Evolutionary conservation across 768 basidiomycete species (phyloP).

Genomic region (Tremella mesenterica): DNA sequence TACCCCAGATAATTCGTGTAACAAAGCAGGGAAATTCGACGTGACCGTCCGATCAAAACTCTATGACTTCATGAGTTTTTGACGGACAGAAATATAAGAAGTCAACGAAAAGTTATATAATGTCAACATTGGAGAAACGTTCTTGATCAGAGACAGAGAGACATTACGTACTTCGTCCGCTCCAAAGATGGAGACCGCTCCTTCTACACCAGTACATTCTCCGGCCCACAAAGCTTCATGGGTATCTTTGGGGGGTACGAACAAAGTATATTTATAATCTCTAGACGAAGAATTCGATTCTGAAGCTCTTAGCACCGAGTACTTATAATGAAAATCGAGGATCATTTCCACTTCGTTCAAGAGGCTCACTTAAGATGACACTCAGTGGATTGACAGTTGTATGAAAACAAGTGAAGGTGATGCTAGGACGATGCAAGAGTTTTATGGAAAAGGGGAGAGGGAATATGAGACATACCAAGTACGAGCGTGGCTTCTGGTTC

Average conservation of each 20-base stretch:
- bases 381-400: too few relatives aligned
- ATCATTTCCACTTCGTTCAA: too few relatives aligned
- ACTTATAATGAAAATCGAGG: not conserved
- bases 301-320: too few relatives aligned
- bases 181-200: slow-evolving; percentile 60
- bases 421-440: too few relatives aligned
- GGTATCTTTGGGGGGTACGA: slow-evolving; percentile 64
- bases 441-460: not conserved
- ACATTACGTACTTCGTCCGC: slow-evolving; percentile 58
- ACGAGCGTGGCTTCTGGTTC: slow-evolving; percentile 86
- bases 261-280: slow-evolving; percentile 81
- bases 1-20: slow-evolving; percentile 18
- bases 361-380: too few relatives aligned
- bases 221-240: slow-evolving; percentile 89
- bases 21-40: slow-evolving; percentile 43
- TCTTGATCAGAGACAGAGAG: not conserved
- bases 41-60: too few relatives aligned
- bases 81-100: too few relatives aligned
- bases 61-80: too few relatives aligned
- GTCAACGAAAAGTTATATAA: too few relatives aligned
- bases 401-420: too few relatives aligned
- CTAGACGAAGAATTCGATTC: slow-evolving; percentile 60
- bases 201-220: slow-evolving; percentile 61
- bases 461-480: slow-evolving; percentile 51
- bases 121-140: too few relatives aligned